Conservation (phyloP, 208 protist species). For the Herpetomonas tarakana region DNA sequence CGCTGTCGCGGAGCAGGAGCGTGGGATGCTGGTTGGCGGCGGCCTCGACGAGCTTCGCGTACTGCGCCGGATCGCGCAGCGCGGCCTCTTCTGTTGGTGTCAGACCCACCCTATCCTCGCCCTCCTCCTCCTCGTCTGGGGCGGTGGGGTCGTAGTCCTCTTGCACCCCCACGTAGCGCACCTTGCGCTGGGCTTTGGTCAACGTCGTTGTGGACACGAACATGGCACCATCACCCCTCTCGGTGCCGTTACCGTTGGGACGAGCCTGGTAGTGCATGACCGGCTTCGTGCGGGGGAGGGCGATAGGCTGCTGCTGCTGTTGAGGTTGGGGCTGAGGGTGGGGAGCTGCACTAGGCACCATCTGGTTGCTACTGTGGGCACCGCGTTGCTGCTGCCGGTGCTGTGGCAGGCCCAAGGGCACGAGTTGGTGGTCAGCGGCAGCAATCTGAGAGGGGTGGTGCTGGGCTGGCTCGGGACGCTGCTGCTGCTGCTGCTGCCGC, state of each 20-base stretch:
- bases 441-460: no score
- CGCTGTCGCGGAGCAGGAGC: slow-evolving; percentile 22
- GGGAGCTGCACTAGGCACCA: not conserved
- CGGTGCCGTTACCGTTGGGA: not conserved
- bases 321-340: not conserved
- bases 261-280: slow-evolving; percentile 1
- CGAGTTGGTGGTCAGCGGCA: no score
- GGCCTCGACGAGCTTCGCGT: slow-evolving; percentile 18
- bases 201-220: slow-evolving; percentile 58
- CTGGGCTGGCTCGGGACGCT: no score
- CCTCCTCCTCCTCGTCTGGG: slow-evolving; percentile 14
- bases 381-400: not conserved
- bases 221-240: slow-evolving; percentile 11
- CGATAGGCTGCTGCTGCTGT: slow-evolving; percentile 8
- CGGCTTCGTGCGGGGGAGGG: not conserved
- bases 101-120: slow-evolving; percentile 21
- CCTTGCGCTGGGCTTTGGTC: slow-evolving; percentile 46
- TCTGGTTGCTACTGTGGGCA: no score
- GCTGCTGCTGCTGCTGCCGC: no score
- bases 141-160: slow-evolving; percentile 33
- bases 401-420: not conserved
- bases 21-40: slow-evolving; percentile 17
- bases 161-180: slow-evolving; percentile 41
- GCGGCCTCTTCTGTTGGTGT: slow-evolving; percentile 29
- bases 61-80: slow-evolving; percentile 38